A percentile compares a stretch with the other conserved stretches of the same genome.
Evolutionary conservation across 345 rosid species (phyloP).

Genomic region (Gossypium rotundifolium): DNA sequence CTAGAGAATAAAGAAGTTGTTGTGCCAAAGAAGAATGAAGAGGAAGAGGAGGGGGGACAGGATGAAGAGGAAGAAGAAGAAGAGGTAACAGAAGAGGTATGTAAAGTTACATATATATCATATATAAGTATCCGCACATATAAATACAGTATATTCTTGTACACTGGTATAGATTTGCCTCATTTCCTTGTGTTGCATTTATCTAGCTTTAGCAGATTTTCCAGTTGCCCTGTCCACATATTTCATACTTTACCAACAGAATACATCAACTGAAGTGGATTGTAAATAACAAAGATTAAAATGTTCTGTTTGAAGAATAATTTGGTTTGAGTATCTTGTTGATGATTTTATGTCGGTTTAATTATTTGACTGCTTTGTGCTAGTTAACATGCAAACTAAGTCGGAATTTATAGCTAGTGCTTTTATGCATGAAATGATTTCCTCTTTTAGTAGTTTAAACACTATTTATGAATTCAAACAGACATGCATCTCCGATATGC

Average conservation of each 20-base stretch:
- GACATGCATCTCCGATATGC: background rate
- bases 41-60: slow-evolving; percentile 43
- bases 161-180: background rate
- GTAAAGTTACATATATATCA: background rate
- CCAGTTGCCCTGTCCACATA: background rate
- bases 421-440: background rate
- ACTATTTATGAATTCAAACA: slow-evolving; percentile 1
- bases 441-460: background rate
- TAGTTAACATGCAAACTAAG: background rate
- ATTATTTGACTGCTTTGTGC: background rate
- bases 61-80: slow-evolving; percentile 69
- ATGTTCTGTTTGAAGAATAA: background rate
- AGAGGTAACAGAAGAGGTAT: slow-evolving; percentile 69
- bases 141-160: background rate
- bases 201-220: background rate
- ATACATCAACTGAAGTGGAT: background rate
- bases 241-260: background rate
- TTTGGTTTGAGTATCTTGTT: background rate
- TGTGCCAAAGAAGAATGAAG: slow-evolving; percentile 51
- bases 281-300: background rate
- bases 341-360: background rate
- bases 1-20: slow-evolving; percentile 70
- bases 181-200: background rate
- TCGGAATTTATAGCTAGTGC: background rate
- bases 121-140: background rate